Base-by-base conservation (phyloP, 2,329 filamentous ascomycete genomes). In the Claviceps sp. region DNA sequence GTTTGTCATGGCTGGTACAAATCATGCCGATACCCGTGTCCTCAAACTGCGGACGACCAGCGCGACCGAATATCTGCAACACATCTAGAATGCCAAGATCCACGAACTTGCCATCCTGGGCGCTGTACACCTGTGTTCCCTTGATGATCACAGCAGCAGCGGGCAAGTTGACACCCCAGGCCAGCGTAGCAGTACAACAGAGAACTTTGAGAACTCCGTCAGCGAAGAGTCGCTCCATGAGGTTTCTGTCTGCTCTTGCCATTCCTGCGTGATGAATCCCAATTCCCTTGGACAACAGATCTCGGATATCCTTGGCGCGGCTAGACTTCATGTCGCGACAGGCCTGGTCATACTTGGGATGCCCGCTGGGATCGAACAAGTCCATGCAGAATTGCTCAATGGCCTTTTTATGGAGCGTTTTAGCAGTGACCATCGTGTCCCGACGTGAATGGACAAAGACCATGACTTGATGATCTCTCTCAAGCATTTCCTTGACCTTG, bases 21-120 rank as follows among this genome's bases (percentile, higher is more conserved):
- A 98, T 98, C 75, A 96, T 96, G 57, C 94, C 94, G 59, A 97
- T 95, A 74, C 93, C 93, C 38, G 86, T 93, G 62, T 97, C 93
- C 64, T 97, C 90, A 60, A 96, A 98, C 64, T 98, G 93, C 42
- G 94, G 93, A 66, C 93, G 86, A 74, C 93, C 93, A 54, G 93
- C 94, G 77, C 93, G 90, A 73, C 93, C 93, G 63, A 98, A 98
- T 54, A 98, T 98, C 65, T 98, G 93, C 52, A 98, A 74, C 16
- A 98, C 93, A 65, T 98, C 93, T 2, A 98, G 77, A 58, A 98
- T 98, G 3, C 93, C 91, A 5, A 98, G 76, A 63, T 98, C 93
- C 20, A 96, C 85, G 60, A 96, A 97, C 67, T 95, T 95, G 67
- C 93, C 93, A 50, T 95, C 91, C 65, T 96, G 88, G 0, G 93